Evolutionary conservation across 352 stramenopile species (phyloP), one percentile per base, ranked within the genome.

Genomic region (Globisporangium canariense): DNA sequence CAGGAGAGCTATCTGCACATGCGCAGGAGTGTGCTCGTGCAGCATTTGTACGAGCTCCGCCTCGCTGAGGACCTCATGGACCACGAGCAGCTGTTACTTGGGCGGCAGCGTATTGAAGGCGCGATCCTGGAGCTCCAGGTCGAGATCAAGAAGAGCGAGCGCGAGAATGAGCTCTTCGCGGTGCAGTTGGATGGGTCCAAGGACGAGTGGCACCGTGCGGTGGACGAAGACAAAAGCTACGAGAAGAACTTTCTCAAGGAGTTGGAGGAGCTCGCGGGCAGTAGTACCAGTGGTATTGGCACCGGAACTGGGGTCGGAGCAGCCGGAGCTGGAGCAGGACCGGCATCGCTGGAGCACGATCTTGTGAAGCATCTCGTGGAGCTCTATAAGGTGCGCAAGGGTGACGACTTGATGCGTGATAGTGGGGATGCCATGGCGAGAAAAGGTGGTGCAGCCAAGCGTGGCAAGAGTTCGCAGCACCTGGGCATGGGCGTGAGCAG

Each of bases 351-450:
- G 18, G 88, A 97, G 65, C 80, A 86, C 41, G 89, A 97, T 20
- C 53, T 89, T 2, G 41, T 92, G 55, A 90, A 90, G 51, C 73
- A 88, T 16, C 67, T 97, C 45, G 45, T 86, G 4, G 83, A 92
- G 30, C 67, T 96, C 1, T 97, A 85, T 60, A 83, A 84, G 62
- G 90, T 89, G 55, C 80, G 83, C 32, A 90, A 88, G 20, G 58
- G 56, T 0, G 85, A 94, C 32, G 82, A 88, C 45, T 36, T 82
- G 2, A 32, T 77, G 16, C 69, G 66, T 0, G 40, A 72, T n/a
- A 60, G 62, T 4, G 70, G 62, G 0, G 56, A 59, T 0, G 14
- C 40, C 3, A 36, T 55, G 16, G 43, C 47, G 18, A 82, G 71
- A 40, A 68, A 67, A 11, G 20, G 55, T 16, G 52, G 41, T 22